These are phyloP conservation scores for Paraconiothyrium sp. DNA, from an alignment of 2,329 filamentous ascomycete genomes.

Conservation along the genomic window DNA sequence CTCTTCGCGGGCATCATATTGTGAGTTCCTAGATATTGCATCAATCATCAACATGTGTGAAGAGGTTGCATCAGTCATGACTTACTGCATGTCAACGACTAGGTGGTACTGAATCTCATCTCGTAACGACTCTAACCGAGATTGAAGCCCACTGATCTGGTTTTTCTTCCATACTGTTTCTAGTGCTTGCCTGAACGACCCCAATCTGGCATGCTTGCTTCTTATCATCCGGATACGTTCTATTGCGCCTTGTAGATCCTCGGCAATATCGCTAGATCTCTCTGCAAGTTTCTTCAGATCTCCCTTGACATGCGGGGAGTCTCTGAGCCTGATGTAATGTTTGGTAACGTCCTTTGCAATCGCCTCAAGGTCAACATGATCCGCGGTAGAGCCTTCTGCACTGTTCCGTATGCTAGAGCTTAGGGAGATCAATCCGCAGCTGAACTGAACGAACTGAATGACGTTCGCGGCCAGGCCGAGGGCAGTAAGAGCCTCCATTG, in stretches of 20 bases:
- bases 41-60: not conserved
- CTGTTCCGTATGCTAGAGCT: conserved; percentile 3
- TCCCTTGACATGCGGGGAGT: no score
- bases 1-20: no score
- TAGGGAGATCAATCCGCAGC: conserved; percentile 15
- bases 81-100: conserved; percentile 4
- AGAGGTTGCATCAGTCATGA: not conserved
- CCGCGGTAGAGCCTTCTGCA: not conserved
- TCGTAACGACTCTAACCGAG: conserved; percentile 9
- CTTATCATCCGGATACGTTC: not conserved
- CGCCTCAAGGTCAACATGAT: conserved; percentile 5
- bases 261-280: no score
- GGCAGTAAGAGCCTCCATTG: conserved; percentile 12
- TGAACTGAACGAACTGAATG: conserved; percentile 22
- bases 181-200: conserved; percentile 17
- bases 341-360: conserved; percentile 9
- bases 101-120: conserved; percentile 14
- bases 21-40: no score
- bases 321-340: not conserved
- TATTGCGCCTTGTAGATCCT: no score
- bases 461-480: conserved; percentile 20
- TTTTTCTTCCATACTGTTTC: conserved; percentile 13
- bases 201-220: not conserved
- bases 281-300: no score
- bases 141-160: conserved; percentile 9